Evolutionary conservation across 1,139 yeast genomes (phyloP), one percentile per base, ranked within the genome.

Genomic region (Yamadazyma conglobata): DNA sequence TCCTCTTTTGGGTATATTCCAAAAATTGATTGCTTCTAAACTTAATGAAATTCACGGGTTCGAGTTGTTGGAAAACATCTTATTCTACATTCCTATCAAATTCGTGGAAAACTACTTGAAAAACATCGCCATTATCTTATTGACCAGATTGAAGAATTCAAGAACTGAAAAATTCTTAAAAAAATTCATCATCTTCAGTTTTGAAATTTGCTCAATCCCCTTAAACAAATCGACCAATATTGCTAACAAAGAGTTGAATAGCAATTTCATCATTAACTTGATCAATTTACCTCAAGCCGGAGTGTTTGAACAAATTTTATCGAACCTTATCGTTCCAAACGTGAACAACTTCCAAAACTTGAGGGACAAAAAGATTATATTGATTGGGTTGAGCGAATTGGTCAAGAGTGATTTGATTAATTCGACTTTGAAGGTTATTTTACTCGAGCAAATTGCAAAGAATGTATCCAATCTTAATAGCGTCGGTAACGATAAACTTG

Each of bases 1-100:
- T 20, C 95, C 97, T 4, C 73, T 93, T 22, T 65, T 93, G 31
- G 99, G 99, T 27, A 95, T 93, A n/a, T 93, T 87, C 67, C 98
- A 93, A 61, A 88, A 89, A 52, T 67, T 93, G 40, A 77, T 91
- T 32, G 79, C 96, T 1, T 86, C 96, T 0, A 84, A 82, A 47
- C 73, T 77, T 11, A 83, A 87, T 48, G 97, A 91, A 46, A 58
- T 61, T 23, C 73, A 78, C 48, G 97, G 97, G 3, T 82, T 93
- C 52, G 96, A 91, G 37, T 63, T 93, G 27, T 60, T 93, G 28
- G 91, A 85, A 52, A 64, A 73, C 6, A 77, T 93, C 27, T 56
- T 89, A 33, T 52, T 77, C 28, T 63, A 71, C 38, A 60, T 88
- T 25, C 79, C 87, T 5, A 46, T 75, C 30, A 52, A 52, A 2